Evolutionary conservation across 2,329 filamentous ascomycete genomes (phyloP).

Genomic region (Penicillium palitans): DNA sequence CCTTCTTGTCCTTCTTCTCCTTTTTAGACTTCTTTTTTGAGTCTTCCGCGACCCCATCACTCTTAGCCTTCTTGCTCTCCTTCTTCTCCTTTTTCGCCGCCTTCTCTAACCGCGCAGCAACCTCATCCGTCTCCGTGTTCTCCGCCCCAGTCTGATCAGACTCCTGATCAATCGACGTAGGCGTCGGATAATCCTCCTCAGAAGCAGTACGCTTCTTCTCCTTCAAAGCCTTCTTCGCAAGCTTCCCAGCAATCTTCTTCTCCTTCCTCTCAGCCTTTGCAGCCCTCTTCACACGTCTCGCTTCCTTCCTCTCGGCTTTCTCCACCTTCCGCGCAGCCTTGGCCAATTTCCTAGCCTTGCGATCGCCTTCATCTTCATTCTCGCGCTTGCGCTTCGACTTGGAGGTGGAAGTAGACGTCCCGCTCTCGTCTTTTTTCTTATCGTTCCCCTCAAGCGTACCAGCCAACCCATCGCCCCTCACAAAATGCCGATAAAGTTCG

Average conservation of each 20-base stretch:
- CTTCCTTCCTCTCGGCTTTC: conserved; percentile 22
- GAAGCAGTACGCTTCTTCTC: conserved; percentile 22
- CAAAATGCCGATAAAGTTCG: conserved; percentile 78
- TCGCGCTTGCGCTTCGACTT: conserved; percentile 38
- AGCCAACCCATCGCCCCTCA: conserved; percentile 73
- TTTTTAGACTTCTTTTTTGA: conserved; percentile 51
- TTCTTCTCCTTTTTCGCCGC: conserved; percentile 29
- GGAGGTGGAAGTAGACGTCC: conserved; percentile 11
- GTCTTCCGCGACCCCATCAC: conserved; percentile 24
- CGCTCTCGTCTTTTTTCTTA: conserved; percentile 13
- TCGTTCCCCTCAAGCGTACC: conserved; percentile 58
- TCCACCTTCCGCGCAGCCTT: conserved; percentile 39
- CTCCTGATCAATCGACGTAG: conserved; percentile 29
- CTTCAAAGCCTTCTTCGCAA: conserved; percentile 26
- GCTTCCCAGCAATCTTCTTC: conserved; percentile 29
- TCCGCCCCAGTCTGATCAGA: conserved; percentile 30
- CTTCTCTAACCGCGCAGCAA: conserved; percentile 8
- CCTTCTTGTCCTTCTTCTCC: conserved; percentile 41
- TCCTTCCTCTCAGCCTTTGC: conserved; percentile 19
- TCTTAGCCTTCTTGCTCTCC: conserved; percentile 30
- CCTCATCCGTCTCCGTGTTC: not conserved
- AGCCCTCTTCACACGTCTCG: conserved; percentile 22
- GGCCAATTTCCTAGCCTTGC: conserved; percentile 24
- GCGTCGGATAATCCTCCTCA: conserved; percentile 37
- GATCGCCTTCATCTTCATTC: conserved; percentile 31